Conservation (phyloP, 306 rosid species). For the Inga leiocalycina region DNA sequence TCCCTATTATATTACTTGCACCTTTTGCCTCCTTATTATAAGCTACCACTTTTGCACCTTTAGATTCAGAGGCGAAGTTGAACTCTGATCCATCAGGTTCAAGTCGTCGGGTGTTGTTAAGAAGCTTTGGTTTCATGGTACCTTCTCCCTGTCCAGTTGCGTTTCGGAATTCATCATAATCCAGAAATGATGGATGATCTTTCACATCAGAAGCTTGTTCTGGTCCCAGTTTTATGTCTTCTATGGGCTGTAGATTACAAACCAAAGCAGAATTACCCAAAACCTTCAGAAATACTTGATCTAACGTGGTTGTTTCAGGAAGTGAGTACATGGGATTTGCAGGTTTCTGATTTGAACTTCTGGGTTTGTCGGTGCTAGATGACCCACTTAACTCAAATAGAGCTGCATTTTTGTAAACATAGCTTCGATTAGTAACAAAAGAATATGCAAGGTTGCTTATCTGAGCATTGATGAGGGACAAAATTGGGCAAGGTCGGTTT, state of each 20-base stretch:
- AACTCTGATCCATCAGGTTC: slow-evolving; percentile 80
- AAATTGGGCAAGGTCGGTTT: slow-evolving; percentile 32
- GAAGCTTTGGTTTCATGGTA: slow-evolving; percentile 33
- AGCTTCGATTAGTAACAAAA: slow-evolving; percentile 36
- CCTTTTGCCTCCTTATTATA: slow-evolving; percentile 92
- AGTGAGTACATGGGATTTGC: slow-evolving; percentile 39
- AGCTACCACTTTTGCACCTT: slow-evolving; percentile 90
- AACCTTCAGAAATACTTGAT: slow-evolving; percentile 50
- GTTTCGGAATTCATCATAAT: slow-evolving; percentile 55
- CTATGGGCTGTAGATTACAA: slow-evolving; percentile 47
- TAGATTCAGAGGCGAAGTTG: slow-evolving; percentile 88
- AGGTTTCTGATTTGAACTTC: slow-evolving; percentile 32
- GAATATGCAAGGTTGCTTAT: slow-evolving; percentile 35
- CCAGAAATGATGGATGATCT: slow-evolving; percentile 46
- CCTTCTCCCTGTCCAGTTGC: slow-evolving; percentile 48
- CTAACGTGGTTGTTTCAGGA: slow-evolving; percentile 45
- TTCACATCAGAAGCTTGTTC: slow-evolving; percentile 37
- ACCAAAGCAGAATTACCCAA: slow-evolving; percentile 57
- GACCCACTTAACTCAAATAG: slow-evolving; percentile 50
- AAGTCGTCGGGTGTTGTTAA: slow-evolving; percentile 65
- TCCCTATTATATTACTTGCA: slow-evolving; percentile 69
- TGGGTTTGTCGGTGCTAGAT: slow-evolving; percentile 33
- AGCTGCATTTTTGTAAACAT: slow-evolving; percentile 43
- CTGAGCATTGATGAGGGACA: slow-evolving; percentile 31
- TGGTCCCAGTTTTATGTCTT: slow-evolving; percentile 38